A percentile compares a stretch with the other conserved stretches of the same genome.
These are phyloP conservation scores for Tulasnella sp. DNA, from an alignment of 768 basidiomycete species.

Conservation along the genomic window DNA sequence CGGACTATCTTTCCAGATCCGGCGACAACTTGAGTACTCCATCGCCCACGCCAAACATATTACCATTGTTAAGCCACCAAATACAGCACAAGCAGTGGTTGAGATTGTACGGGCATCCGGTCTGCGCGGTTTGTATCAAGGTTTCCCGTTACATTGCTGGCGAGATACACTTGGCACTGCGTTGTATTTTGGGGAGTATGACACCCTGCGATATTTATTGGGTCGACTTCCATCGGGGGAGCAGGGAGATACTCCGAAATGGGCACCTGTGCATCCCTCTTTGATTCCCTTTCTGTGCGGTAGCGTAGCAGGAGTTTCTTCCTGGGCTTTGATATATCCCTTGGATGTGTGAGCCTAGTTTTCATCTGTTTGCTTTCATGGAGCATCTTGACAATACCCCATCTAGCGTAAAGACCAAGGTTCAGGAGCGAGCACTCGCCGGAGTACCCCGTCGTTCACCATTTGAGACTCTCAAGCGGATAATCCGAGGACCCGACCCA, in stretches of 20 bases:
- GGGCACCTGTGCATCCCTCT: slow-evolving; percentile 69
- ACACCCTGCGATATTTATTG: slow-evolving; percentile 75
- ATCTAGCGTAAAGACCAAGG: slow-evolving; percentile 76
- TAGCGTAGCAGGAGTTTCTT: slow-evolving; percentile 68
- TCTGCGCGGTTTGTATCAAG: slow-evolving; percentile 27
- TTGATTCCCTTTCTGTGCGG: slow-evolving; percentile 86
- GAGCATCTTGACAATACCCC: no score
- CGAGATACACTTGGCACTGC: slow-evolving; percentile 84
- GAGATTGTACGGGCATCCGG: slow-evolving; percentile 48
- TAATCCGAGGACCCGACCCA: slow-evolving; percentile 77
- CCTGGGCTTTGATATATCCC: slow-evolving; percentile 80
- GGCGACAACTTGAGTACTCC: slow-evolving; percentile 81
- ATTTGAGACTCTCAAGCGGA: slow-evolving; percentile 57
- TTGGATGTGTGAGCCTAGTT: slow-evolving; percentile 63
- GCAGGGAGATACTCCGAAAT: slow-evolving; percentile 68
- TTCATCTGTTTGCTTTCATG: slow-evolving; percentile 15
- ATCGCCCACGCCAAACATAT: slow-evolving; percentile 73
- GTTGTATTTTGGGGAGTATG: slow-evolving; percentile 89
- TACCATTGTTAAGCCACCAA: slow-evolving; percentile 59
- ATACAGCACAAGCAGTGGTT: slow-evolving; percentile 61
- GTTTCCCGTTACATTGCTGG: slow-evolving; percentile 75
- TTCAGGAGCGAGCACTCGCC: slow-evolving; percentile 85
- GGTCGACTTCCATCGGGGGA: slow-evolving; percentile 66
- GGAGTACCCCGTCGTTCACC: slow-evolving; percentile 60
- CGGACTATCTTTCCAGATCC: slow-evolving; percentile 39